phyloP scores from a whole-genome alignment of 805 yeast genomes.

The Jamesozyma spencerorum region DNA sequence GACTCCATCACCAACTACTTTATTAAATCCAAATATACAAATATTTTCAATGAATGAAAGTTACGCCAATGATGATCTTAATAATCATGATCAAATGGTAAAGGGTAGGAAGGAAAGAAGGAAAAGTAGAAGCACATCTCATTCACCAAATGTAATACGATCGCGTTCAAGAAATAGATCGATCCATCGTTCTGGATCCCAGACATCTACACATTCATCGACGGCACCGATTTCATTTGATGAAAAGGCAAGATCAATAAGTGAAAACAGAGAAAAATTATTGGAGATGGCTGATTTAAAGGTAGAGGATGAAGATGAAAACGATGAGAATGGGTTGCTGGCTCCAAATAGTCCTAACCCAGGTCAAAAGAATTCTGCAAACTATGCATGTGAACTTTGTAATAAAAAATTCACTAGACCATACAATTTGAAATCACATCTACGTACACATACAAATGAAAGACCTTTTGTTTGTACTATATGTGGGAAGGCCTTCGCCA shows the following conservation, averaged over 20 bases:
- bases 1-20: slow-evolving; percentile 3
- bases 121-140: slow-evolving; percentile 7
- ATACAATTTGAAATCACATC: slow-evolving; percentile 83
- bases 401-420: slow-evolving; percentile 85
- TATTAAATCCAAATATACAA: neutral
- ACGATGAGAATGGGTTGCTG: slow-evolving; percentile 5
- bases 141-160: neutral
- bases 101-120: slow-evolving; percentile 22
- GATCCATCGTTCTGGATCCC: slow-evolving; percentile 4
- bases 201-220: slow-evolving; percentile 4
- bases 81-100: slow-evolving; percentile 19
- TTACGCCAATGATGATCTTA: slow-evolving; percentile 8
- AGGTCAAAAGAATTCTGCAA: slow-evolving; percentile 18
- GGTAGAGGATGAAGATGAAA: slow-evolving; percentile 7
- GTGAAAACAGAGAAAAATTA: slow-evolving; percentile 25
- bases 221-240: slow-evolving; percentile 15
- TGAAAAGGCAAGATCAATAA: slow-evolving; percentile 25
- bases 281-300: slow-evolving; percentile 24
- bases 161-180: slow-evolving; percentile 3
- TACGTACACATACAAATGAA: slow-evolving; percentile 83
- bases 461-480: slow-evolving; percentile 63
- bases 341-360: neutral
- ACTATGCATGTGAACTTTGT: slow-evolving; percentile 65
- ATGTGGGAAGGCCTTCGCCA: slow-evolving; percentile 75
- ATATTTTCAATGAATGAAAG: neutral